Conservation (phyloP, 2,329 filamentous ascomycete genomes). For the Fusarium virguliforme region DNA sequence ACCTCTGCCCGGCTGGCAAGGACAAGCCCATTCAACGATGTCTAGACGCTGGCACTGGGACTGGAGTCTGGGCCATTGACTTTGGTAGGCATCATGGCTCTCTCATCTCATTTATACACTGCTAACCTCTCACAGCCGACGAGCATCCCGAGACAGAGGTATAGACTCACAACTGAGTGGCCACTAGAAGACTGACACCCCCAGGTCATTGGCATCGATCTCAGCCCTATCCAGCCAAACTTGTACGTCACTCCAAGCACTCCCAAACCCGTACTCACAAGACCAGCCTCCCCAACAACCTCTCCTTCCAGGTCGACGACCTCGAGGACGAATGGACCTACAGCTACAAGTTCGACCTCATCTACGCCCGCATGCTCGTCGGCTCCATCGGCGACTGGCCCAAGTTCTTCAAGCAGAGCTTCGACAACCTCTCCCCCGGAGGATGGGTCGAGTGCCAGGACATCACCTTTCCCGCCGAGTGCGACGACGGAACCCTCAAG, state of each 20-base stretch:
- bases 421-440: slow-evolving; percentile 59
- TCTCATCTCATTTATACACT: rapidly evolving
- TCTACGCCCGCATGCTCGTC: slow-evolving; percentile 60
- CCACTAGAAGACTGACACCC: background rate
- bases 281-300: slow-evolving; percentile 64
- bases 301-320: slow-evolving; percentile 65
- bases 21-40: slow-evolving; percentile 50
- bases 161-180: background rate
- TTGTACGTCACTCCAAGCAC: slow-evolving; percentile 49
- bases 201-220: slow-evolving; percentile 59
- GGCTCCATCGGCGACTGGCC: slow-evolving; percentile 57
- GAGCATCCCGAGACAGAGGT: slow-evolving; percentile 53
- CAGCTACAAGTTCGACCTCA: slow-evolving; percentile 59
- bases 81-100: slow-evolving; percentile 52
- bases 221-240: slow-evolving; percentile 61
- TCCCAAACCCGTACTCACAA: background rate
- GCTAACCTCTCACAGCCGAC: slow-evolving; percentile 47
- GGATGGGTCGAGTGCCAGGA: slow-evolving; percentile 64
- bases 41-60: slow-evolving; percentile 67
- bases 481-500: slow-evolving; percentile 61
- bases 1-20: slow-evolving; percentile 47
- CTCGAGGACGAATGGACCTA: slow-evolving; percentile 61
- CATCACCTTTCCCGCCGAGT: slow-evolving; percentile 57
- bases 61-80: slow-evolving; percentile 64
- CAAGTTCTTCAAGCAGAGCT: slow-evolving; percentile 57